These are phyloP conservation scores for Sugiyamaella qingdaonensis DNA, from an alignment of 805 yeast genomes.

Conservation along the genomic window DNA sequence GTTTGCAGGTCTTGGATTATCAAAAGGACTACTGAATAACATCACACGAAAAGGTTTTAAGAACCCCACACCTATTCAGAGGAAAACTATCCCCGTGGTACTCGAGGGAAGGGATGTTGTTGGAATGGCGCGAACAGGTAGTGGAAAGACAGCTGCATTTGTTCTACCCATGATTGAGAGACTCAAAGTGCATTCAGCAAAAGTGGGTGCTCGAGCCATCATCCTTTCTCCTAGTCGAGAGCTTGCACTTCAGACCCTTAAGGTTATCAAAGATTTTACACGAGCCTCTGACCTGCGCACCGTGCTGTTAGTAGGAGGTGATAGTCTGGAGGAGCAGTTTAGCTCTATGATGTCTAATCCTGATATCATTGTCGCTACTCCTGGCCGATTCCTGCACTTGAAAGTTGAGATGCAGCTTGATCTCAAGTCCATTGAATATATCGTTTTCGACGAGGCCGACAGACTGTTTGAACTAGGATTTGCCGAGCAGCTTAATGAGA, in stretches of 20 bases:
- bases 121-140: conserved; percentile 99
- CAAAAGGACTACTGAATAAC: conserved; percentile 63
- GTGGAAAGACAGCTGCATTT: conserved; percentile 98
- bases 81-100: conserved; percentile 89
- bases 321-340: conserved; percentile 95
- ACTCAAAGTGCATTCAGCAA: conserved; percentile 77
- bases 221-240: conserved; percentile 95
- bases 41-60: conserved; percentile 81
- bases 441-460: conserved; percentile 97
- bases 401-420: conserved; percentile 93
- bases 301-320: conserved; percentile 91
- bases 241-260: conserved; percentile 87
- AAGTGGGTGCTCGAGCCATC: conserved; percentile 83
- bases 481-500: conserved; percentile 86
- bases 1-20: conserved; percentile 85
- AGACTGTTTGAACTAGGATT: conserved; percentile 95
- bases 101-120: conserved; percentile 89
- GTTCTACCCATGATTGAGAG: conserved; percentile 84
- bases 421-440: conserved; percentile 76
- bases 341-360: conserved; percentile 90
- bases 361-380: conserved; percentile 92
- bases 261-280: conserved; percentile 82
- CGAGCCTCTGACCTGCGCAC: conserved; percentile 79
- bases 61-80: conserved; percentile 96
- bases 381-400: conserved; percentile 94